These are phyloP conservation scores for Teunomyces atbi DNA, from an alignment of 805 yeast genomes.

Conservation along the genomic window DNA sequence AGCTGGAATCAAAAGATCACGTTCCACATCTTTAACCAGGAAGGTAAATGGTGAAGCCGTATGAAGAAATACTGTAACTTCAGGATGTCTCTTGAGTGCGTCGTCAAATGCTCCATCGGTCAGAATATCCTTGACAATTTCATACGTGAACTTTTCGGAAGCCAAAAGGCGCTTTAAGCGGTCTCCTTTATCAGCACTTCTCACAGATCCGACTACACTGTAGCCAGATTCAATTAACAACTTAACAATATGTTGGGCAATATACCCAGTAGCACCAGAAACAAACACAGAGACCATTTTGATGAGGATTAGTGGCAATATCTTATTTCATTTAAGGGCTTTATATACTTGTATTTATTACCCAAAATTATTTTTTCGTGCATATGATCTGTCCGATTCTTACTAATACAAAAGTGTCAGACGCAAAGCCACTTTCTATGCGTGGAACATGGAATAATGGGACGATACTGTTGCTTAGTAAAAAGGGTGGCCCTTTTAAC, in stretches of 20 bases:
- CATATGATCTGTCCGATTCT: background rate
- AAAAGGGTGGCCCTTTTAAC: background rate
- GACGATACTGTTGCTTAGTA: background rate
- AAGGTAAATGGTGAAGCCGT: slow-evolving; percentile 53
- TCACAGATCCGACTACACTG: slow-evolving; percentile 52
- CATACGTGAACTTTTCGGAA: slow-evolving; percentile 22
- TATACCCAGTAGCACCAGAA: slow-evolving; percentile 34
- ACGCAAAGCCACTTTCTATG: background rate
- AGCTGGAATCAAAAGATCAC: slow-evolving; percentile 55
- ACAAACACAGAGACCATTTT: slow-evolving; percentile 17
- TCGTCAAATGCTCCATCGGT: slow-evolving; percentile 46
- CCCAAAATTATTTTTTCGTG: background rate
- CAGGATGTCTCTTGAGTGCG: slow-evolving; percentile 40
- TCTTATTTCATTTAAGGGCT: no score
- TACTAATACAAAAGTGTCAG: background rate
- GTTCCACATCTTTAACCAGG: slow-evolving; percentile 42
- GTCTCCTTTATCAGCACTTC: slow-evolving; percentile 29
- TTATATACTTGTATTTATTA: no score
- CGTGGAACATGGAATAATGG: background rate
- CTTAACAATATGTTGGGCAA: slow-evolving; percentile 27
- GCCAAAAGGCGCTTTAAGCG: slow-evolving; percentile 12
- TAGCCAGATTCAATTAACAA: slow-evolving; percentile 32
- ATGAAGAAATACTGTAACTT: slow-evolving; percentile 46
- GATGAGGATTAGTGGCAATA: background rate
- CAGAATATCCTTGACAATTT: slow-evolving; percentile 32